Evolutionary conservation across 352 stramenopile species (phyloP), one percentile per base, ranked within the genome.

Genomic region (Vaucheria bursata): DNA sequence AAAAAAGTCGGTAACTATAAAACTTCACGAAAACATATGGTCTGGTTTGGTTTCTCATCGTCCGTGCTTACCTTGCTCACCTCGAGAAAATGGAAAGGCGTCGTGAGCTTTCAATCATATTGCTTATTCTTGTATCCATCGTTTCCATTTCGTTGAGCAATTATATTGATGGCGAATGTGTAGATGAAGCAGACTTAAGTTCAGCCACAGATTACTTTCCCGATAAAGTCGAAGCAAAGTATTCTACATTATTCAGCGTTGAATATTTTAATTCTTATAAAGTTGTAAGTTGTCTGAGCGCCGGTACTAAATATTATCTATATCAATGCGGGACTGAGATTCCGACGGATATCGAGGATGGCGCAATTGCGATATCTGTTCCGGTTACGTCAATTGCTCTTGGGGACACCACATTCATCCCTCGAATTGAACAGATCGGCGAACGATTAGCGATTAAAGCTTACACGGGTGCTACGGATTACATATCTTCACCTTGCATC

Each of bases 181-280:
- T 86, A 5, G 52, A 73, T 34, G 78, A 81, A 38, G 82, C 74
- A 18, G 40, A 82, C n/a, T 53, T 78, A 18, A 36, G 77, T 29
- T 74, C 68, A 25, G 77, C 39, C 35, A 45, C 73, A 1, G 79
- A 85, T 71, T 85, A 85, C 75, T 86, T 86, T 69, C 79, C 79
- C 2, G 81, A 77, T 66, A 85, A 86, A 75, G 79, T 79, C 5
- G 39, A 59, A 2, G 36, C 80, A 35, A 33, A 65, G 8, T 79
- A 71, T 32, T 70, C 74, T 1, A 36, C 34, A 39, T 35, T 33
- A 1, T 86, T 81, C 66, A 68, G 4, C 0, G 82, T 86, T 36
- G 49, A 71, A 50, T 86, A 86, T 75, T 50, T 67, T 29, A 84
- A 78, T 0, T 71, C 34, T 40, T 81, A 86, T 79, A 86, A 86